Percentiles rank a stretch among this genome's conserved stretches.
Conservation (phyloP, 192 early-diverging fungal species). For the Polychytrium aggregatum region DNA sequence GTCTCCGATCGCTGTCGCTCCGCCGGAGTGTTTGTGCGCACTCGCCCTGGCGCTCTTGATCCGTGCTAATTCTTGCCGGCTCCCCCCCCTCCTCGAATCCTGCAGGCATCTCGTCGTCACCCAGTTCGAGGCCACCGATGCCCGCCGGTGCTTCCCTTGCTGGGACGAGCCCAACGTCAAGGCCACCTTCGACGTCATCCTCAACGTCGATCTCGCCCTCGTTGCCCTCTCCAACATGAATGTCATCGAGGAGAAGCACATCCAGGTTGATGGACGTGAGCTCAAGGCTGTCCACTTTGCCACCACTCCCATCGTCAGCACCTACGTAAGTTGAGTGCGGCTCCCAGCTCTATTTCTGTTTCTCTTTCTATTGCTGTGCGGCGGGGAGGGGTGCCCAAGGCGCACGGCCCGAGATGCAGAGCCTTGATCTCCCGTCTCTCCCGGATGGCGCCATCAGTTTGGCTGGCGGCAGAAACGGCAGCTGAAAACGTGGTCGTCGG, state of each 20-base stretch:
- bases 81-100: too few relatives aligned
- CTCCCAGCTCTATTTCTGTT: not conserved
- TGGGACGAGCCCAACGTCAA: constrained; percentile 96
- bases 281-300: constrained; percentile 78
- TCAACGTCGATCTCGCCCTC: constrained; percentile 63
- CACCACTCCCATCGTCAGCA: constrained; percentile 87
- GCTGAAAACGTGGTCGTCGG: too few relatives aligned
- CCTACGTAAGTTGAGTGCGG: constrained; percentile 53
- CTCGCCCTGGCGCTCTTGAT: too few relatives aligned
- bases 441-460: too few relatives aligned
- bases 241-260: constrained; percentile 50
- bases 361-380: constrained; percentile 16
- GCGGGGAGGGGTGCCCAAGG: too few relatives aligned
- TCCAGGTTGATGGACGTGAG: constrained; percentile 35
- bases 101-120: constrained; percentile 70
- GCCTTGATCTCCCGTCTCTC: too few relatives aligned
- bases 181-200: constrained; percentile 85
- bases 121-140: constrained; percentile 91
- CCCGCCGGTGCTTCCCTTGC: constrained; percentile 87
- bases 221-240: constrained; percentile 92
- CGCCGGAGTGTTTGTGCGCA: too few relatives aligned
- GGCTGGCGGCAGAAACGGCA: too few relatives aligned
- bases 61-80: too few relatives aligned
- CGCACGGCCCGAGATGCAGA: too few relatives aligned
- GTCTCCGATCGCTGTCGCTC: too few relatives aligned